Conservation (phyloP, 441 rosid species). For the Bruguiera hainesii region DNA sequence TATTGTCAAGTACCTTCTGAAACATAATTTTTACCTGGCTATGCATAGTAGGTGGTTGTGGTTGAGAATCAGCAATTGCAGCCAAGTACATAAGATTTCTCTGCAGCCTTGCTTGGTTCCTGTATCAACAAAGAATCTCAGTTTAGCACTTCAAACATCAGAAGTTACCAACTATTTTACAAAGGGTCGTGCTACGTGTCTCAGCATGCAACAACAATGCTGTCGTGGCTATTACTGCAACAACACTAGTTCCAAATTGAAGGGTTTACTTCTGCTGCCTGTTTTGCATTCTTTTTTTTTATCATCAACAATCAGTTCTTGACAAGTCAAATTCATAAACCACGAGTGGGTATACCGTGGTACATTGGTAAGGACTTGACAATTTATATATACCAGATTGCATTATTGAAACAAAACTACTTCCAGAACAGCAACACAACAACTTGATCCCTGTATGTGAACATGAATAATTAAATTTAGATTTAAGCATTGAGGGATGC, state of each 20-base stretch:
- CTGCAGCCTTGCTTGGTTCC: slow-evolving; percentile 97
- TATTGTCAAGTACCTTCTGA: not conserved
- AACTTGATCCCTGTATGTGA: not conserved
- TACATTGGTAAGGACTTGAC: not conserved
- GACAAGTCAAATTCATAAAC: not conserved
- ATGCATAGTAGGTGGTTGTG: slow-evolving; percentile 78
- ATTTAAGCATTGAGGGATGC: too few species aligned
- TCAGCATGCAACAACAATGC: too few species aligned
- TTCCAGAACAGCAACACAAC: not conserved
- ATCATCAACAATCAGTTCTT: slow-evolving; percentile 2
- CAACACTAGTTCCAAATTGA: not conserved
- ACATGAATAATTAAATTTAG: too few species aligned
- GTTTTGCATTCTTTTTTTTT: not conserved
- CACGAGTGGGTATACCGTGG: too few species aligned
- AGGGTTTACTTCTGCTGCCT: not conserved
- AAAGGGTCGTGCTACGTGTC: too few species aligned
- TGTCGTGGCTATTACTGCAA: too few species aligned
- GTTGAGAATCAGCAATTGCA: slow-evolving; percentile 98
- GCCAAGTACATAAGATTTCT: slow-evolving; percentile 96
- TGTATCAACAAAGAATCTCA: slow-evolving; percentile 28
- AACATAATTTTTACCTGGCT: slow-evolving; percentile 52
- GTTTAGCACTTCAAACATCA: slow-evolving; percentile 9
- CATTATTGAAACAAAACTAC: not conserved
- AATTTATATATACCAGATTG: not conserved
- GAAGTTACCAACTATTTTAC: not conserved